Evolutionary conservation across 1,139 yeast genomes (phyloP).

Genomic region (Kodamaea ohmeri): DNA sequence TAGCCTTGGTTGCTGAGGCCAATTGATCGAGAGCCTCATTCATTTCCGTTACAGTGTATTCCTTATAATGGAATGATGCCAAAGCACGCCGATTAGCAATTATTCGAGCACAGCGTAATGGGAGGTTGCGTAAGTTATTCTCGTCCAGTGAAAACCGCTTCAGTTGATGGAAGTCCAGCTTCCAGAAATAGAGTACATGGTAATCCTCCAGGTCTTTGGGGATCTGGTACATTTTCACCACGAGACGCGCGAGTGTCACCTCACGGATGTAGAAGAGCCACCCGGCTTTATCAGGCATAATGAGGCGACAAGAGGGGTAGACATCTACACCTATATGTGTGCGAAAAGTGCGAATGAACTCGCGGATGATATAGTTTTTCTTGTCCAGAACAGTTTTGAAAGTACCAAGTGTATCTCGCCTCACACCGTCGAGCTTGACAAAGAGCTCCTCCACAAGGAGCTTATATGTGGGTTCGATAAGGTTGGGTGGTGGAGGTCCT

Average conservation of each 20-base stretch:
- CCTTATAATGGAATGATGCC: constrained; percentile 11
- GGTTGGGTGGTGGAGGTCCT: constrained; percentile 13
- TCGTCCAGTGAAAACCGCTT: constrained; percentile 27
- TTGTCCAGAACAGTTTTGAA: constrained; percentile 29
- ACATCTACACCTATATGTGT: constrained; percentile 67
- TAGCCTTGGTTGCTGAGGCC: constrained; percentile 35
- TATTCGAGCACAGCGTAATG: constrained; percentile 32
- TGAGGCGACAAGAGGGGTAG: constrained; percentile 62
- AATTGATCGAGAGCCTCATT: constrained; percentile 53
- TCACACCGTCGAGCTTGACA: constrained; percentile 32
- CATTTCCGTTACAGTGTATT: constrained; percentile 50
- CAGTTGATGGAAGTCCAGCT: constrained; percentile 32
- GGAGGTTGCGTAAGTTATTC: constrained; percentile 40
- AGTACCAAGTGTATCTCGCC: constrained; percentile 25
- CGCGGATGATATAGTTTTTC: constrained; percentile 33
- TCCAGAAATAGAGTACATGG: constrained; percentile 39
- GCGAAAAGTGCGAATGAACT: constrained; percentile 61
- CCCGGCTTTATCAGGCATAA: constrained; percentile 60
- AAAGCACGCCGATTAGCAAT: constrained; percentile 42
- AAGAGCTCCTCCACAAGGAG: constrained; percentile 34
- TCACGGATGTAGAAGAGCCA: constrained; percentile 56
- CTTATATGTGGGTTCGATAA: constrained; percentile 21
- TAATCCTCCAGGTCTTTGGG: constrained; percentile 38
- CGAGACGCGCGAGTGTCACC: constrained; percentile 43
- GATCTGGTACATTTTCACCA: constrained; percentile 35